These are phyloP conservation scores for Nicotiana tomentosiformis DNA, from an alignment of 257 asterid species.

Conservation along the genomic window DNA sequence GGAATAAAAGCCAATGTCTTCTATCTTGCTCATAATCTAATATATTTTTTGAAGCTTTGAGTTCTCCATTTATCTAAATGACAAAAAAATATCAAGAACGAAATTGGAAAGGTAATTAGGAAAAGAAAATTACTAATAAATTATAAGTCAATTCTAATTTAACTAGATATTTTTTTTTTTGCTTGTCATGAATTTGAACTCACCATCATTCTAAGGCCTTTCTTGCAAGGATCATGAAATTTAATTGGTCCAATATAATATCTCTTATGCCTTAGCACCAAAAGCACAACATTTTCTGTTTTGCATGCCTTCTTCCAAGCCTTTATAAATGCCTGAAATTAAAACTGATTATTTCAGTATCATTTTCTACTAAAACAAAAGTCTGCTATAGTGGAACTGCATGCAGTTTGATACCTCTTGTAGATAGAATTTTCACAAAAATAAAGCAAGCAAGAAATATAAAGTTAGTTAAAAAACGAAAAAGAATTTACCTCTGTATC, in stretches of 20 bases:
- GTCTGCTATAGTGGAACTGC: neutral
- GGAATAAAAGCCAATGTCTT: constrained; percentile 71
- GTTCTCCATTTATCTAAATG: constrained; percentile 57
- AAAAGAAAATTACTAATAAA: neutral
- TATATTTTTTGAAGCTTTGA: constrained; percentile 50
- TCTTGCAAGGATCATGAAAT: constrained; percentile 64
- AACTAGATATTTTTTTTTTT: neutral
- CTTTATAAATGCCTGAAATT: constrained; percentile 56
- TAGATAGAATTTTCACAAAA: neutral
- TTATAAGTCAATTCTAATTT: too few species aligned
- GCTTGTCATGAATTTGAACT: neutral
- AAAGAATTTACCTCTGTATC: constrained; percentile 45
- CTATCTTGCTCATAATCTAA: constrained; percentile 36
- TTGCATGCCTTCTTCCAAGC: constrained; percentile 81
- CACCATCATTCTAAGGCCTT: constrained; percentile 54
- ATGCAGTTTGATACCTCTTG: neutral
- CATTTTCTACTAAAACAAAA: neutral
- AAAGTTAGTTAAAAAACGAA: neutral
- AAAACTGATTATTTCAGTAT: neutral
- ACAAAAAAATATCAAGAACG: neutral
- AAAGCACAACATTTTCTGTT: constrained; percentile 23
- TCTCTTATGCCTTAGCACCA: constrained; percentile 48
- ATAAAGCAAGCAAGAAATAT: too few species aligned
- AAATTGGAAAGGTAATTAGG: neutral
- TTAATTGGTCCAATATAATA: constrained; percentile 57